Base-by-base conservation (phyloP, 2,329 filamentous ascomycete species). In the Balansia obtecta region DNA sequence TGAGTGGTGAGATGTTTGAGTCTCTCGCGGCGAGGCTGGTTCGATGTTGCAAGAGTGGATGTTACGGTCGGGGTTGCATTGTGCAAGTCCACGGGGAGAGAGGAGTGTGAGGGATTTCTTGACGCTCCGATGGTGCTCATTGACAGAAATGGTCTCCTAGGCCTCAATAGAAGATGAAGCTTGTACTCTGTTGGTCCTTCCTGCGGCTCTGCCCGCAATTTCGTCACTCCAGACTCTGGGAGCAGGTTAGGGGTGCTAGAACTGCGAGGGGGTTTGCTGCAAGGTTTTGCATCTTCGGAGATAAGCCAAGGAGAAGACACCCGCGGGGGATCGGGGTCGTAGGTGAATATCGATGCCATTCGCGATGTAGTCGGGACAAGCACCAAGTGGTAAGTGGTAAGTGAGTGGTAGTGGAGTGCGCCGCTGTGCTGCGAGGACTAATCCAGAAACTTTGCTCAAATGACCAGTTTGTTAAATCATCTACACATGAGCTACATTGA, bases 141-240 rank as follows among this genome's bases (percentile, higher is more conserved):
- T 33, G 75, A 78, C 37, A 74, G 76, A 65, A 90, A 95, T 7
- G 78, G 80, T 54, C 88, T 79, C 52, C 91, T 78, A 15, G 86
- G 83, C 37, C 89, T 82, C 48, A 96, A 71, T 7, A 97, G 75
- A 6, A 98, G 73, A 68, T 97, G 93, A 42, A 98, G 71, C 66
- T 98, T 98, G 70, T 98, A 98, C 68, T 98, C 93, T 0, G 88
- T 94, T 16, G 93, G 89, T 0, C 93, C 93, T 55, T 94, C 85
- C 63, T 97, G 90, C 6, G 91, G 91, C 65, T 98, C 93, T 12
- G 91, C 84, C 55, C 90, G 84, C 15, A 98, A 71, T 60, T 84
- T 88, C 43, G 82, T 85, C 44, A 93, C 79, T 1, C 76, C 79
- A 63, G 80, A 83, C 50, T 84, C 77, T 4, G 74, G 74, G 12